Base-by-base conservation (phyloP, 2,329 filamentous ascomycete species). In the Fusarium burgessii region DNA sequence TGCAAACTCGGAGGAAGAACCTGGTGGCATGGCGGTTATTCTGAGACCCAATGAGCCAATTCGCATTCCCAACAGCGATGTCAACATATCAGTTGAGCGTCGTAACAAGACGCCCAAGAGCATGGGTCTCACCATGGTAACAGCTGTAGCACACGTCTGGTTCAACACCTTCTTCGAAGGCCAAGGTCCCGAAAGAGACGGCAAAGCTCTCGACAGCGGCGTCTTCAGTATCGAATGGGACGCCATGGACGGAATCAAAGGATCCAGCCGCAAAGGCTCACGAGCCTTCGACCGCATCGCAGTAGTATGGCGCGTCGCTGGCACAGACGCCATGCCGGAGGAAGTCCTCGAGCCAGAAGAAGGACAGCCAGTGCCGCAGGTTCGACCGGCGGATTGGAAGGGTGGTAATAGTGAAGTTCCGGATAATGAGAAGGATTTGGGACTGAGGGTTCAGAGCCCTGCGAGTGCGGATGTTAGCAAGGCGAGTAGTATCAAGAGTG, bases 131-230 rank as follows among this genome's bases (percentile, higher is more conserved):
- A 94, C 93, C 1, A 93, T 98, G 90, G 94, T 98, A 6, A 97
- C 95, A 0, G 91, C 95, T 0, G 91, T 98, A 13, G 95, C 95
- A 0, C 95, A 98, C 77, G 93, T 97, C 18, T 99, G 96, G 96
- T 97, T 98, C 85, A 99, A 99, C 77, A 86, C 91, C 3, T 98
- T 91, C 81, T 98, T 98, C 76, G 96, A 98, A 82, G 94, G 95
- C 46, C 84, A 88, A 23, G 92, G 92, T 0, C 90, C 92, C 0
- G 92, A 94, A 76, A 85, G 90, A 43, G 80, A 83, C 32, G 93
- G 92, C 27, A 82, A 85, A 18, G 85, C 93, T 0, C 87, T 92
- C 51, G 87, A 91, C 45, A 92, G 87, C 13, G 95, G 88, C 14
- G 83, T 89, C 6, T 90, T 90, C 52, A 81, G 83, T 62, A 86